Evolutionary conservation across 2,329 filamentous ascomycete species (phyloP), one percentile per base, ranked within the genome.

Genomic region (Aspergillus hortae): DNA sequence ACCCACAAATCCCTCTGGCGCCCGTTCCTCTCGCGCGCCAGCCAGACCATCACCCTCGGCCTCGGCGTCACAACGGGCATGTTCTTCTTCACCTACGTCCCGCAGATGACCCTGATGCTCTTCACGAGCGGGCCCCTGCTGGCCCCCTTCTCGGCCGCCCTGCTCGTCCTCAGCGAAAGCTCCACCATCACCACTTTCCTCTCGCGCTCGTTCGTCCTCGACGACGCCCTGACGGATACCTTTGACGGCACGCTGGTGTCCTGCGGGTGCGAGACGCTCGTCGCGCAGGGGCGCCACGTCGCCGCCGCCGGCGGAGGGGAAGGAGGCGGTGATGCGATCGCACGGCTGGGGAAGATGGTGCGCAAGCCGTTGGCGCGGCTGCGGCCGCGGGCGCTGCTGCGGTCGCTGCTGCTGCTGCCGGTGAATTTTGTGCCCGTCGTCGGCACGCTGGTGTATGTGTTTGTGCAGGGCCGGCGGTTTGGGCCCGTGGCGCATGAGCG

Each of bases 391-490:
- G 84, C 86, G 6, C 71, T 96, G 42, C 74, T 96, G 36, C 80
- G 89, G 40, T 92, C 92, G 63, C 67, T 95, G 57, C 82, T 96
- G 74, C 94, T 95, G 67, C 78, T 96, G 40, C 92, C 92, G 10
- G 79, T 97, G 55, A 97, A 96, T 75, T 91, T 96, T 67, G 91
- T 97, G 48, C 92, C 92, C 0, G 80, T 96, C 0, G 83, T 96
- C 15, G 92, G 92, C 5, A 96, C 92, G 0, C 75, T 85, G 6
- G 75, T 91, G 4, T 97, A 95, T 70, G 80, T 96, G 32, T 68
- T 88, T 25, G 68, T 95, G 14, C 90, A 96, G 70, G 88, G 87
- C 70, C 71, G 70, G 62, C 76, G 75, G 52, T 67, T 74, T 23
- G 83, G 80, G 2, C 82, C 83, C 38, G 74, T 74, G 1, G 76